Conservation (phyloP, 495 filamentous ascomycete genomes). For the Neurospora sp. region DNA sequence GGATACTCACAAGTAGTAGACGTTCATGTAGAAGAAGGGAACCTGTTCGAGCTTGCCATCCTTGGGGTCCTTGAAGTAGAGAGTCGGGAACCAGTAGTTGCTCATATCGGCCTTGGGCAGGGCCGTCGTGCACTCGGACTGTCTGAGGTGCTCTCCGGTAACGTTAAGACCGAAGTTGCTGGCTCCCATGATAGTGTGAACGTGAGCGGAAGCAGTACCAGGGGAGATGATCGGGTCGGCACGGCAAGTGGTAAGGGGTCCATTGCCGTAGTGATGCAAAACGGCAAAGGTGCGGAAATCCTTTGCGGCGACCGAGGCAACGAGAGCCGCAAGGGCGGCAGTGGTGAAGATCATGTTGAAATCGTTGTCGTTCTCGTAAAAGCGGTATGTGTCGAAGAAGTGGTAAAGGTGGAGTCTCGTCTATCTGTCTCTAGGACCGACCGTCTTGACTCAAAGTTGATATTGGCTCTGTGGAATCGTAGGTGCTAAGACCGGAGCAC, state of each 20-base stretch:
- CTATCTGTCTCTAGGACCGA: conserved; percentile 5
- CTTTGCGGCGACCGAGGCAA: conserved; percentile 21
- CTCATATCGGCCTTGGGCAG: conserved; percentile 56
- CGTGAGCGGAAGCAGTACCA: conserved; percentile 47
- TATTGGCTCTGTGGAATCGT: neutral
- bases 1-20: conserved; percentile 59
- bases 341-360: conserved; percentile 20
- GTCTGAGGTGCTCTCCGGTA: conserved; percentile 44
- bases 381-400: neutral
- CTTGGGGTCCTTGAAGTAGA: conserved; percentile 52
- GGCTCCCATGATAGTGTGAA: conserved; percentile 60
- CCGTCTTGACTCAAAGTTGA: neutral
- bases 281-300: conserved; percentile 33
- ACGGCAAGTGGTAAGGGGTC: conserved; percentile 45
- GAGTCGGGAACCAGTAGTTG: conserved; percentile 67
- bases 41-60: conserved; percentile 61
- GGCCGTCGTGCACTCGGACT: conserved; percentile 58
- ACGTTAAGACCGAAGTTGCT: conserved; percentile 59
- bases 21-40: conserved; percentile 44
- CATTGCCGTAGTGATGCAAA: conserved; percentile 31
- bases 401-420: neutral
- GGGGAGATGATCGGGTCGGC: conserved; percentile 58
- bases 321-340: conserved; percentile 11
- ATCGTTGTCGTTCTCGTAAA: conserved; percentile 1
- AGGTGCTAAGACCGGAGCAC: neutral